Base-by-base conservation (phyloP, 495 filamentous ascomycete species). In the Cercophora samala region DNA sequence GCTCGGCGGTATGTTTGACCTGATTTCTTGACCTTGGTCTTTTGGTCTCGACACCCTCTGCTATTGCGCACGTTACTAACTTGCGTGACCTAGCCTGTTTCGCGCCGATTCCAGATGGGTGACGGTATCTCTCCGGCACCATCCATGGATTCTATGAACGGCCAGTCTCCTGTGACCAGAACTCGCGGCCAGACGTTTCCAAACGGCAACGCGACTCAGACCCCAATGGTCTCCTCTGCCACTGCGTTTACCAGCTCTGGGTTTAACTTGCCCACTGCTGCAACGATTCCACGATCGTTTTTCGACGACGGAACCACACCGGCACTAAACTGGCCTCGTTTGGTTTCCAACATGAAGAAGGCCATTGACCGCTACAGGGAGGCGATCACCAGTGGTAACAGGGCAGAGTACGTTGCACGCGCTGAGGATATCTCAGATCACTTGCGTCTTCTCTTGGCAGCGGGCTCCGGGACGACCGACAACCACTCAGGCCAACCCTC, bases 341-440 rank as follows among this genome's bases (percentile, higher is more conserved):
- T 99, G 61, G 86, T 97, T 5, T 88, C 94, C 51, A 96, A 96
- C 70, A 98, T 97, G 88, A 91, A 90, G 63, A 83, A 87, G 71
- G 89, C 93, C 3, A 87, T 98, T 56, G 93, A 98, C 64, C 84
- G 86, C 26, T 99, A 97, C 74, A 85, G 92, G 29, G 90, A 96
- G 70, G 90, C 91, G 4, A 90, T 98, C 69, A 87, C 87, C 64
- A 90, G 86, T 63, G 87, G 87, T 64, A 88, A 91, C 71, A 87
- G 93, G 37, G 91, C 92, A 15, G 93, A 97, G 74, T 98, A 93
- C 78, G 96, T 98, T 26, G 85, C 88, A 62, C 87, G 89, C 64
- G 95, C 95, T 6, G 96, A 99, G 78, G 93, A 97, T 73, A 97
- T 99, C 62, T 98, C 95, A 29, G 96, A 99, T 74, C 93, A 97